phyloP scores from a whole-genome alignment of 2,329 filamentous ascomycete species.

The Aspergillus bombycis region DNA sequence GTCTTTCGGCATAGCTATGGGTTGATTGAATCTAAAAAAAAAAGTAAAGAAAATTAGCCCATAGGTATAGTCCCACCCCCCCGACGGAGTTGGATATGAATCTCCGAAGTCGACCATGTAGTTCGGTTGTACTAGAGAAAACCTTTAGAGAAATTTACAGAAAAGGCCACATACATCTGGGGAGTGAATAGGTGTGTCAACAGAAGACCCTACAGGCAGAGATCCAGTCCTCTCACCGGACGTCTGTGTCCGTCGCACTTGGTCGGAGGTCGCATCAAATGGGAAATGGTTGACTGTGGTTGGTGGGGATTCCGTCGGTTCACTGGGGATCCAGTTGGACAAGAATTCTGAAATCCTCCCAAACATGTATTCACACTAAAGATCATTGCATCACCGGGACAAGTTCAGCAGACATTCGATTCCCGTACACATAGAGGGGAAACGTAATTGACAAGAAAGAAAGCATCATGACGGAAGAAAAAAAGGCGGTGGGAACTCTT shows the following conservation, averaged over 20 bases:
- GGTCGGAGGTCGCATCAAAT: constrained; percentile 29
- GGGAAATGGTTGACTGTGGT: constrained; percentile 13
- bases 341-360: constrained; percentile 20
- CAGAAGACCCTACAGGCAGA: constrained; percentile 15
- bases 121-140: not conserved
- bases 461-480: constrained; percentile 18
- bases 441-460: constrained; percentile 3
- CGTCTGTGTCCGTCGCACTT: constrained; percentile 24
- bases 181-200: not conserved
- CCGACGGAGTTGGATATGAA: not conserved
- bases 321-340: constrained; percentile 12
- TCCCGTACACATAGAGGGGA: not conserved
- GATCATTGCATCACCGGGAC: constrained; percentile 18
- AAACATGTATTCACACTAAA: constrained; percentile 24
- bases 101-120: not conserved
- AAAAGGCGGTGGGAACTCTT: constrained; percentile 24
- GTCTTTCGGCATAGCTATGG: constrained; percentile 24
- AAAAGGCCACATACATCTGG: constrained; percentile 7
- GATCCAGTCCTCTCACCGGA: constrained; percentile 26
- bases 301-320: constrained; percentile 4
- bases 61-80: not conserved
- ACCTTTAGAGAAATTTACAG: not conserved
- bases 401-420: constrained; percentile 11
- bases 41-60: constrained; percentile 5
- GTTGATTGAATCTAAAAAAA: constrained; percentile 13